phyloP scores from a whole-genome alignment of 2,329 filamentous ascomycete species.

The Fusarium fracticaudum region DNA sequence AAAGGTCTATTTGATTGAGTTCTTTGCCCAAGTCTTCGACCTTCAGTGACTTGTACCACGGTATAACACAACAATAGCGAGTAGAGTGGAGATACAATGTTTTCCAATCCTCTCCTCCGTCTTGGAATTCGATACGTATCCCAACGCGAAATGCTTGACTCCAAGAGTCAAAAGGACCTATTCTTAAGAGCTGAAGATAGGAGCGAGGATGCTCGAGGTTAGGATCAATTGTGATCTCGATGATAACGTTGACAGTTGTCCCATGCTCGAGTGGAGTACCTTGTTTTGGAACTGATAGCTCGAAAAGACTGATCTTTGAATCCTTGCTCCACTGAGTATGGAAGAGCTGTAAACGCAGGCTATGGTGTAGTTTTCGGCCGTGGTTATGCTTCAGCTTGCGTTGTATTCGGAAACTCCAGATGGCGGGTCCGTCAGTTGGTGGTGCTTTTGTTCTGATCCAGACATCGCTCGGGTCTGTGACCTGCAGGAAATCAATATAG shows the following conservation, averaged over 20 bases:
- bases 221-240: neutral
- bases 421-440: no score
- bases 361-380: neutral
- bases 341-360: neutral
- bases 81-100: neutral
- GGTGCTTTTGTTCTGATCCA: neutral
- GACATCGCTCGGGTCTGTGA: no score
- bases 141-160: neutral
- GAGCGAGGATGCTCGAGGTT: neutral
- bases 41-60: neutral
- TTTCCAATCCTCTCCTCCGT: neutral
- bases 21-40: neutral
- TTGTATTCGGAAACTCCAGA: neutral
- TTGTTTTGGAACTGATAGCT: neutral
- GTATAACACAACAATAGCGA: neutral
- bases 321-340: neutral
- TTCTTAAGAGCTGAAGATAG: neutral
- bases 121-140: neutral
- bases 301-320: neutral
- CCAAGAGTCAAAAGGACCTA: neutral
- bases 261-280: neutral
- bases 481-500: neutral
- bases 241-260: neutral
- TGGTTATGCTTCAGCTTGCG: neutral
- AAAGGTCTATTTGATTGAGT: neutral